Conservation (phyloP, 2,329 filamentous ascomycete species). For the Trichoderma oligosporum region DNA sequence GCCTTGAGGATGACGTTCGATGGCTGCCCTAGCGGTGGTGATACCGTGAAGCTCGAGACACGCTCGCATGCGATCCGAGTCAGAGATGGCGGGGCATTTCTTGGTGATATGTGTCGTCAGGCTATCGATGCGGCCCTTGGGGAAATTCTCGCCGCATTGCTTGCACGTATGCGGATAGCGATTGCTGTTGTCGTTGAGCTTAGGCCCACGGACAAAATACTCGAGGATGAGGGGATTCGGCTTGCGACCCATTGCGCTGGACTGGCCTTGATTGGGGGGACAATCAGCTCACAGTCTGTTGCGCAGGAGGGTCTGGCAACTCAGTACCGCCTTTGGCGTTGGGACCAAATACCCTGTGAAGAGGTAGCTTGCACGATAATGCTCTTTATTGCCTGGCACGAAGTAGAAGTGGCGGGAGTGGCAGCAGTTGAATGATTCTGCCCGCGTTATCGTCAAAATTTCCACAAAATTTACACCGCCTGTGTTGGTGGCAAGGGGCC, state of each 20-base stretch:
- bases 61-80: slow-evolving; percentile 71
- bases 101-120: slow-evolving; percentile 78
- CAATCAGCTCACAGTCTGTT: slow-evolving; percentile 26
- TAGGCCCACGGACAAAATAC: slow-evolving; percentile 82
- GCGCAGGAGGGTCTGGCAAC: slow-evolving; percentile 17
- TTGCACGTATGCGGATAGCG: slow-evolving; percentile 90
- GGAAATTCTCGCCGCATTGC: slow-evolving; percentile 81
- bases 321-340: slow-evolving; percentile 7
- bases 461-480: slow-evolving; percentile 35
- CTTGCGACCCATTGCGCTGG: slow-evolving; percentile 67
- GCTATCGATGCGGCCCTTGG: slow-evolving; percentile 82
- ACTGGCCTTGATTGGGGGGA: slow-evolving; percentile 26
- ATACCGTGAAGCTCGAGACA: slow-evolving; percentile 69
- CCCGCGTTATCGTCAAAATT: slow-evolving; percentile 36
- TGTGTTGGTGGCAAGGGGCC: slow-evolving; percentile 18
- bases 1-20: slow-evolving; percentile 30
- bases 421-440: slow-evolving; percentile 30
- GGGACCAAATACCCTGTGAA: background rate
- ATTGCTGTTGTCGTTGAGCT: slow-evolving; percentile 85
- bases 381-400: background rate
- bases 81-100: slow-evolving; percentile 75
- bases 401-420: slow-evolving; percentile 18
- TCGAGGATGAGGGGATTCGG: slow-evolving; percentile 81
- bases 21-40: slow-evolving; percentile 44
- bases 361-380: background rate